phyloP scores from a whole-genome alignment of 2,329 filamentous ascomycete species.

The Paecilomyces fulvus region DNA sequence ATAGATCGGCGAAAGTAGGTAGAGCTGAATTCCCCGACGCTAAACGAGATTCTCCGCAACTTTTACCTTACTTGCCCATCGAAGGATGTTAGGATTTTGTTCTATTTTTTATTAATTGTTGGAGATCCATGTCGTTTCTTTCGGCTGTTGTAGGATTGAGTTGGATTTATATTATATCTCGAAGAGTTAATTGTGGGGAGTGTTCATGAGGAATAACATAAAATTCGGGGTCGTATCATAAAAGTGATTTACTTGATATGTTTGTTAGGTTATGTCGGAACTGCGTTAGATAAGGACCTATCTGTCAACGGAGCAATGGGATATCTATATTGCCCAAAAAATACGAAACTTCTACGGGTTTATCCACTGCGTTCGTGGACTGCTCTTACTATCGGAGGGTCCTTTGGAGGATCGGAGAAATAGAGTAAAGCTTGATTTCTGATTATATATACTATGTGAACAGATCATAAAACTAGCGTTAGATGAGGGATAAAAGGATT shows the following conservation, averaged over 20 bases:
- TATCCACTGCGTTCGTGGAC: background rate
- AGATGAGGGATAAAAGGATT: background rate
- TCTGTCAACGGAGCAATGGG: too few relatives aligned
- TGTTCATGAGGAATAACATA: too few relatives aligned
- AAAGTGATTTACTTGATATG: too few relatives aligned
- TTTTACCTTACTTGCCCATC: background rate
- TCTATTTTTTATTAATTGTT: too few relatives aligned
- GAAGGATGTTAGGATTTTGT: background rate
- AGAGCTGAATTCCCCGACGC: background rate
- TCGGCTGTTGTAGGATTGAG: too few relatives aligned
- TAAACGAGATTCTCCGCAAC: background rate
- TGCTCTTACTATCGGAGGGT: background rate
- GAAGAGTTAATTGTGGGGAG: too few relatives aligned
- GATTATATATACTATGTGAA: background rate
- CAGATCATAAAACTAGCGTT: background rate
- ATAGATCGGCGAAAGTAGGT: too few relatives aligned
- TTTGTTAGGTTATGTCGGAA: too few relatives aligned
- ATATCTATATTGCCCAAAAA: background rate
- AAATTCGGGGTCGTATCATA: too few relatives aligned
- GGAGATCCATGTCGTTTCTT: too few relatives aligned
- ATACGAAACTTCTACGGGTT: background rate
- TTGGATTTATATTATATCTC: too few relatives aligned
- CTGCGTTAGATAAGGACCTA: too few relatives aligned
- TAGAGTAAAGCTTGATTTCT: background rate
- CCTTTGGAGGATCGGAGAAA: background rate